phyloP scores from a whole-genome alignment of 1,139 yeast genomes.

The Nadsonia commutata region DNA sequence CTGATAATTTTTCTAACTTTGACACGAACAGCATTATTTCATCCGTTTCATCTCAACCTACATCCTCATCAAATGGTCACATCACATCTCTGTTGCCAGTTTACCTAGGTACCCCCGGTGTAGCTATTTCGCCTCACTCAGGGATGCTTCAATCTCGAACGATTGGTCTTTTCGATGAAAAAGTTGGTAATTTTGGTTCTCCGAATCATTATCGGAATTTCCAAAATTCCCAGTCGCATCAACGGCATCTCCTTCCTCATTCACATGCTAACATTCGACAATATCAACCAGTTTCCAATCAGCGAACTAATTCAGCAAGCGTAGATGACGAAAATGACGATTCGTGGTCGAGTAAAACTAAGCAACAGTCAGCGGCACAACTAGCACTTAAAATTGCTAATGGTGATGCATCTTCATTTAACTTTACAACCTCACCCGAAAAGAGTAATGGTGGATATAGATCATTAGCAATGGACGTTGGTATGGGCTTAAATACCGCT shows the following conservation, averaged over 20 bases:
- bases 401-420: neutral
- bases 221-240: neutral
- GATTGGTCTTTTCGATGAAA: neutral
- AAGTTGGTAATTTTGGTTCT: neutral
- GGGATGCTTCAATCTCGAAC: neutral
- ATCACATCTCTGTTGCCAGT: neutral
- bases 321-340: neutral
- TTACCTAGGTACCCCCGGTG: neutral
- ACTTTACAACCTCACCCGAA: neutral
- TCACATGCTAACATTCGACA: neutral
- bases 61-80: neutral
- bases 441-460: neutral
- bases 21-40: neutral
- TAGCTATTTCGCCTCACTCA: neutral
- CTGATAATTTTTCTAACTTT: neutral
- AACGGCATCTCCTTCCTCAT: neutral
- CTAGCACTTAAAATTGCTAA: neutral
- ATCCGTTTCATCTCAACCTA: neutral
- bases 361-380: neutral
- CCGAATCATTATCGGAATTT: neutral
- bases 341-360: neutral
- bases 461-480: neutral
- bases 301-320: neutral
- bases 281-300: neutral
- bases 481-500: neutral